Percentiles rank a stretch among this genome's conserved stretches.
phyloP scores from a whole-genome alignment of 2,329 filamentous ascomycete species.

The Sporothrix dimorphospora region DNA sequence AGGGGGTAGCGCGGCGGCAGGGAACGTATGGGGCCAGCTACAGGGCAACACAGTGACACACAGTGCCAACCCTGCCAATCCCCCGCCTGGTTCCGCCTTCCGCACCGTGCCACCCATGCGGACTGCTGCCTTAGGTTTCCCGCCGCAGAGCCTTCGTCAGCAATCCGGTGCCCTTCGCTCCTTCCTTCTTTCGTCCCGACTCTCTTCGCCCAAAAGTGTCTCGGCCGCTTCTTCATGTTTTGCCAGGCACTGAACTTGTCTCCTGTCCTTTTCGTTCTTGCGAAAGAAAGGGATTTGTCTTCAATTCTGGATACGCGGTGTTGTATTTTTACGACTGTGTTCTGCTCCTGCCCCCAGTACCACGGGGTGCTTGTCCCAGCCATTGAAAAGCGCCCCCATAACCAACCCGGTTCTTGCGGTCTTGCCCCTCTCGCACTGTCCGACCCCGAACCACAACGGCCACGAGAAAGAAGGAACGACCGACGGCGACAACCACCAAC shows the following conservation, averaged over 20 bases:
- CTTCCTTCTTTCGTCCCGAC: slow-evolving; percentile 17
- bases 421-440: slow-evolving; percentile 23
- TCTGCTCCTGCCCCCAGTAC: neutral
- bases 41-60: neutral
- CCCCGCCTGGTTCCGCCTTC: neutral
- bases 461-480: neutral
- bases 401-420: neutral
- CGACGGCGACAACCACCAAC: neutral
- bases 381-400: slow-evolving; percentile 13
- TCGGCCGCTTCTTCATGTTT: slow-evolving; percentile 3
- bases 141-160: slow-evolving; percentile 14
- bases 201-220: slow-evolving; percentile 1
- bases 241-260: slow-evolving; percentile 1
- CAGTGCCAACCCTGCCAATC: neutral
- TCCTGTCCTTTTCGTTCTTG: slow-evolving; percentile 8
- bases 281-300: neutral
- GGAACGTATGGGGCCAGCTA: neutral
- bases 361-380: neutral
- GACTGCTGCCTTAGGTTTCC: slow-evolving; percentile 28
- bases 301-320: neutral
- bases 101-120: slow-evolving; percentile 21
- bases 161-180: slow-evolving; percentile 14
- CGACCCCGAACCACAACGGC: neutral
- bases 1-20: neutral
- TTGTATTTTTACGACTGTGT: slow-evolving; percentile 1